phyloP scores from a whole-genome alignment of 139 green algal species.

The Zygnema cylindricum region DNA sequence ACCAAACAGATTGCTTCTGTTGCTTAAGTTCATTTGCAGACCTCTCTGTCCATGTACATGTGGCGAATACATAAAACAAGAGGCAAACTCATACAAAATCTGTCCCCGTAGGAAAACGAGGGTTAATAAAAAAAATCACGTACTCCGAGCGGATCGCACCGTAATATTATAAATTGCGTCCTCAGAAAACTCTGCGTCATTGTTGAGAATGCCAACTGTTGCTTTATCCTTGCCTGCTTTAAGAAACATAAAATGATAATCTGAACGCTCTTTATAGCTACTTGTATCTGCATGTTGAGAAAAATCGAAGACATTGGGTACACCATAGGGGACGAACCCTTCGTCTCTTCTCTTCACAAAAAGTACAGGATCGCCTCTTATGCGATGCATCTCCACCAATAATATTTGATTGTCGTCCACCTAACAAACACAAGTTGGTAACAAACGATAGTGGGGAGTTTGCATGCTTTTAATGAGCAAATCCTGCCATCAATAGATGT shows the following conservation, averaged over 20 bases:
- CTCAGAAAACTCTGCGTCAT: conserved; percentile 60
- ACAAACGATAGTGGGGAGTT: background rate
- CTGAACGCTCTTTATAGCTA: conserved; percentile 52
- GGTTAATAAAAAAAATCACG: background rate
- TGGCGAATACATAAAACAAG: no score
- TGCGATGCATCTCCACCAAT: conserved; percentile 57
- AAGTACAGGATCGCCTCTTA: conserved; percentile 61
- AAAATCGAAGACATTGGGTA: conserved; percentile 64
- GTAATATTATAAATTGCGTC: conserved; percentile 13
- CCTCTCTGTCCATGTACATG: no score
- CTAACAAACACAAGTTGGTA: background rate
- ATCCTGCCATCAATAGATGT: background rate
- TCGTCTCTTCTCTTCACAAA: conserved; percentile 60
- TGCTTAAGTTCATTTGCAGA: no score
- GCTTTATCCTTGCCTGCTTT: background rate
- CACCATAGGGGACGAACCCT: conserved; percentile 64
- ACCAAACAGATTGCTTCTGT: no score
- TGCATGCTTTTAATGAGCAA: background rate
- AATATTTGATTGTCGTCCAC: background rate
- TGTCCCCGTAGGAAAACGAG: no score
- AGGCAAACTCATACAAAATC: no score
- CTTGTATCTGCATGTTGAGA: conserved; percentile 56
- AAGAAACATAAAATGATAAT: conserved; percentile 56
- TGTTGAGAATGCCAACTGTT: conserved; percentile 65
- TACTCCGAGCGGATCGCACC: background rate